A percentile compares a stretch with the other conserved stretches of the same genome.
Conservation (phyloP, 306 rosid species). For the Argentina anserina region DNA sequence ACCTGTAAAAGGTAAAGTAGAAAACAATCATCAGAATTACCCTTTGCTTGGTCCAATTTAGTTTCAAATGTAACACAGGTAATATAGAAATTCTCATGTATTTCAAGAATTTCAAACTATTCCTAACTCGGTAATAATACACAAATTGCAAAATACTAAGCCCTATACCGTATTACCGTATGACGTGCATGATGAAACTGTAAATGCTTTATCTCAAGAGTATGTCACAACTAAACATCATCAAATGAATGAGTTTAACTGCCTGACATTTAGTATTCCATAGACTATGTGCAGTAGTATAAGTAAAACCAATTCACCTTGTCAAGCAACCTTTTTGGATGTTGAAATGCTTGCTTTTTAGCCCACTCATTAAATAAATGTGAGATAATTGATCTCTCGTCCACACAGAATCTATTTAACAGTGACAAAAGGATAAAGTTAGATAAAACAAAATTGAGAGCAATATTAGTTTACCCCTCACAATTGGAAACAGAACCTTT, state of each 20-base stretch:
- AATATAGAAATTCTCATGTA: neutral
- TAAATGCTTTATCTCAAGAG: neutral
- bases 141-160: neutral
- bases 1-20: conserved; percentile 45
- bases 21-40: conserved; percentile 13
- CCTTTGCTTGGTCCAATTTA: neutral
- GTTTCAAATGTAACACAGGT: neutral
- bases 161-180: neutral
- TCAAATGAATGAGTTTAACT: neutral
- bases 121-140: neutral
- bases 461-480: conserved; percentile 22
- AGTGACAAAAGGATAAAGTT: conserved; percentile 13
- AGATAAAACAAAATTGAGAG: conserved; percentile 14
- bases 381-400: conserved; percentile 72
- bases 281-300: neutral
- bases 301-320: conserved; percentile 48
- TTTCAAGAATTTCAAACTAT: neutral
- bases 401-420: conserved; percentile 60
- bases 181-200: neutral
- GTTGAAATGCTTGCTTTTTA: conserved; percentile 90
- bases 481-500: conserved; percentile 48
- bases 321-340: conserved; percentile 84
- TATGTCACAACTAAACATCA: neutral
- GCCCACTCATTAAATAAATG: conserved; percentile 93
- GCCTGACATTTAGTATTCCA: neutral